Evolutionary conservation across 1,284 basidiomycete genomes (phyloP).

Genomic region (Sporisorium iseilematis-ciliati): DNA sequence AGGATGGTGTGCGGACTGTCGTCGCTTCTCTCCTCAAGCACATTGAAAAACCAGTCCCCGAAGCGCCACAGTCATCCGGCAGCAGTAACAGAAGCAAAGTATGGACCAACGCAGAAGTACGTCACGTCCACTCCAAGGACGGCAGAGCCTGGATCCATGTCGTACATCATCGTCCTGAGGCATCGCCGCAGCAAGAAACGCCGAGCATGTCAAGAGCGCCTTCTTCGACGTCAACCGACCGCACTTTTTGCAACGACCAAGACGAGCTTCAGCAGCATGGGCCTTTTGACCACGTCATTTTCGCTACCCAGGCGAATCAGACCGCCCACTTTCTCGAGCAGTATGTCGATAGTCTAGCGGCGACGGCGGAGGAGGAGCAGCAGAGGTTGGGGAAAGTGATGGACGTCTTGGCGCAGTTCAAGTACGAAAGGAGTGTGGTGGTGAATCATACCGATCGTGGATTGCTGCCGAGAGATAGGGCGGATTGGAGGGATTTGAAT

Average conservation of each 20-base stretch:
- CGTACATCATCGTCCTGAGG: conserved; percentile 12
- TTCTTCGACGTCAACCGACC: conserved; percentile 13
- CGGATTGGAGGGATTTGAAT: conserved; percentile 60
- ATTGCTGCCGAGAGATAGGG: conserved; percentile 28
- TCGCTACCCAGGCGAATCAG: conserved; percentile 67
- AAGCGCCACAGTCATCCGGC: neutral
- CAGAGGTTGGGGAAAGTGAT: conserved; percentile 18
- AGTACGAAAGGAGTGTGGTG: conserved; percentile 49
- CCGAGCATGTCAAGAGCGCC: conserved; percentile 7
- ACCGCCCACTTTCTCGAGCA: conserved; percentile 41
- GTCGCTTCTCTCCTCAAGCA: conserved; percentile 49
- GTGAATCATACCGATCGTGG: conserved; percentile 57
- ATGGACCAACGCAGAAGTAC: conserved; percentile 32
- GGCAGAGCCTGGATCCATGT: conserved; percentile 21
- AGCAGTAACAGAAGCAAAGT: conserved; percentile 13
- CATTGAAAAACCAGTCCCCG: conserved; percentile 3
- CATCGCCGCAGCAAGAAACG: neutral
- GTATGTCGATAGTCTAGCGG: conserved; percentile 18
- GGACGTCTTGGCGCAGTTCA: conserved; percentile 21
- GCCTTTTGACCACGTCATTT: conserved; percentile 61
- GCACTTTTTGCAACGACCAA: conserved; percentile 7
- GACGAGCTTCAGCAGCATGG: conserved; percentile 28
- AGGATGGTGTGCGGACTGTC: conserved; percentile 61
- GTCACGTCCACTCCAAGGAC: conserved; percentile 1
- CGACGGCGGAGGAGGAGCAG: neutral